A percentile compares a stretch with the other conserved stretches of the same genome.
Evolutionary conservation across 2,329 filamentous ascomycete species (phyloP).

Genomic region (Elsinoe australis): DNA sequence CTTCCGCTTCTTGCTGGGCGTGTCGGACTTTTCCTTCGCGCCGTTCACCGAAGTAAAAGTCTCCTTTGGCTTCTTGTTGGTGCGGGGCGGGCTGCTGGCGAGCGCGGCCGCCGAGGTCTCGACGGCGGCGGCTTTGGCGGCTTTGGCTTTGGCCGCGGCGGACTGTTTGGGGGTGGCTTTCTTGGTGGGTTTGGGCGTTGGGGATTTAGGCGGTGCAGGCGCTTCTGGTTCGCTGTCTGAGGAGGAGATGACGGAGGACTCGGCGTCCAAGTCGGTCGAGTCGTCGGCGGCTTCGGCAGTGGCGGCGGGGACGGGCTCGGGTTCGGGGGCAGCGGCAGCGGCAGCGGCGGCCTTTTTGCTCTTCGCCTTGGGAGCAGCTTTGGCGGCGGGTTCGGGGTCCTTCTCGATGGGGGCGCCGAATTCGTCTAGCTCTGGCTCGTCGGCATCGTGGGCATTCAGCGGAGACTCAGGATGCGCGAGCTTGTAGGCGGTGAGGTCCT

Average conservation of each 20-base stretch:
- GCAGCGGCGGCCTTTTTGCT: slow-evolving; percentile 27
- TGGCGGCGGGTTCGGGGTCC: slow-evolving; percentile 7
- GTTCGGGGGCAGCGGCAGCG: slow-evolving; percentile 25
- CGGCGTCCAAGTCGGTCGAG: slow-evolving; percentile 21
- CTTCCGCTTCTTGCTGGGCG: slow-evolving; percentile 25
- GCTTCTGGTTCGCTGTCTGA: too few relatives aligned
- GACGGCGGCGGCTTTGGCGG: slow-evolving; percentile 30
- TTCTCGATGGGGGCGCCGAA: slow-evolving; percentile 30
- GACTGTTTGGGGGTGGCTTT: slow-evolving; percentile 30
- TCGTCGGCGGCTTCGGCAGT: slow-evolving; percentile 15
- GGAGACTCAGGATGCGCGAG: slow-evolving; percentile 38
- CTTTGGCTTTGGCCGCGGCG: slow-evolving; percentile 18
- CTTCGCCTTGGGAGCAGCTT: slow-evolving; percentile 28
- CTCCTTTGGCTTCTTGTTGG: slow-evolving; percentile 19
- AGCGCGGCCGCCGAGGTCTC: slow-evolving; percentile 24
- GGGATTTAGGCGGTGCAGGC: slow-evolving; percentile 29
- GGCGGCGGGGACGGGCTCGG: slow-evolving; percentile 34
- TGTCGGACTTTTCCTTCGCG: slow-evolving; percentile 19
- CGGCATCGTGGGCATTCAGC: slow-evolving; percentile 33
- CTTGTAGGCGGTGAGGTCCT: slow-evolving; percentile 50
- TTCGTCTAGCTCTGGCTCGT: slow-evolving; percentile 28
- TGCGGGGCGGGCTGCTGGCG: slow-evolving; percentile 21
- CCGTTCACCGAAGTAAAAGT: slow-evolving; percentile 22
- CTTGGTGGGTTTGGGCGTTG: slow-evolving; percentile 26
- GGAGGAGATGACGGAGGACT: slow-evolving; percentile 18